Conservation (phyloP, 73 alveolate species). For the Durusdinium trenchii region DNA sequence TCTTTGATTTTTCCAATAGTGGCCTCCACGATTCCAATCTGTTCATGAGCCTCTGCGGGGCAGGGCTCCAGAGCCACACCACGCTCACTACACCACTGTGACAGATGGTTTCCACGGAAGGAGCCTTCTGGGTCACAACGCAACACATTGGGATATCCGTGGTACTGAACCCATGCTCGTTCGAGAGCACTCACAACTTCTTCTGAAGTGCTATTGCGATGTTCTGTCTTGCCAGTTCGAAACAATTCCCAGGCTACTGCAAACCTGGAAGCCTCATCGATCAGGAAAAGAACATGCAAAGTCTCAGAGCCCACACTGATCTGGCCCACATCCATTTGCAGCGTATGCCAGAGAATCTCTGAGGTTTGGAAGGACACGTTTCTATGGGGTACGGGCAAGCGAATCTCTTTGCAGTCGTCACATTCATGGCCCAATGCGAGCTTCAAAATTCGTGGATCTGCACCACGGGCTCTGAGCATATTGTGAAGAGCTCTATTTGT, state of each 20-base stretch:
- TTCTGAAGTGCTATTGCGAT: not conserved
- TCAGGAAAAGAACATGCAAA: not conserved
- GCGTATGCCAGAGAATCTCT: not conserved
- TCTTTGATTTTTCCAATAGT: constrained; percentile 7
- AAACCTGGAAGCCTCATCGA: constrained; percentile 27
- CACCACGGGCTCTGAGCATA: not conserved
- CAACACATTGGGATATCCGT: not conserved
- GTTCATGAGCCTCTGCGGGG: constrained; percentile 9
- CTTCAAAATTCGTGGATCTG: not conserved
- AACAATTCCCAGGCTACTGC: not conserved
- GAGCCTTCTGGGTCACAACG: constrained; percentile 25
- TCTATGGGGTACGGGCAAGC: not conserved
- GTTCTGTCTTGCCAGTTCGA: not conserved
- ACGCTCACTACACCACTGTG: not conserved
- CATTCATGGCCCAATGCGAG: not conserved
- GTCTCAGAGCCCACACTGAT: not conserved
- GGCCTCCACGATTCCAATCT: not conserved
- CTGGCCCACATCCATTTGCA: not conserved
- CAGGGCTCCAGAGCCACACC: not conserved
- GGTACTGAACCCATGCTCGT: not conserved
- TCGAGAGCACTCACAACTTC: not conserved
- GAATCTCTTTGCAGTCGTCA: not conserved
- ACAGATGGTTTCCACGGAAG: not conserved
- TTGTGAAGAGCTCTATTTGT: not conserved
- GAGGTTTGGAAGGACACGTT: not conserved